Percentiles rank a stretch among this genome's conserved stretches.
Evolutionary conservation across 1,284 basidiomycete species (phyloP).

Genomic region (Sporisorium exsertum): DNA sequence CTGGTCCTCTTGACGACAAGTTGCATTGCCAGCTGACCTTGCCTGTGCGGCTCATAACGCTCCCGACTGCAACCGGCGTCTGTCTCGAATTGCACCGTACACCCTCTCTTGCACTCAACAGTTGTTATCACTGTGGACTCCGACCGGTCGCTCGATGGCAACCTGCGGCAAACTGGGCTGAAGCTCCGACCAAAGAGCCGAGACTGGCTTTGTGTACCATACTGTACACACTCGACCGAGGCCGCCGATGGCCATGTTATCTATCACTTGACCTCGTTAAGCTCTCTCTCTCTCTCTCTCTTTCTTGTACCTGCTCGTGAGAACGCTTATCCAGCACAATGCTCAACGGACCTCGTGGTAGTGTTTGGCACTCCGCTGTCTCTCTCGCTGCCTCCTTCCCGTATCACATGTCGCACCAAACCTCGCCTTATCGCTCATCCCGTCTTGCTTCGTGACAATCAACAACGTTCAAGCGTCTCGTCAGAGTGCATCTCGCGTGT

Average conservation of each 20-base stretch:
- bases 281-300: neutral
- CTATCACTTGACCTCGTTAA: constrained; percentile 31
- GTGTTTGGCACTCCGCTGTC: neutral
- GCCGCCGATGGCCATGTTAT: neutral
- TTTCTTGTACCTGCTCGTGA: neutral
- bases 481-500: constrained; percentile 6
- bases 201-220: neutral
- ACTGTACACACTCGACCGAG: neutral
- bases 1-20: neutral
- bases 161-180: neutral
- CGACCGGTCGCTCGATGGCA: neutral
- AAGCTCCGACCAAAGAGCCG: constrained; percentile 5
- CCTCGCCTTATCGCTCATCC: neutral
- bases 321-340: neutral
- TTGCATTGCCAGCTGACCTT: neutral
- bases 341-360: neutral
- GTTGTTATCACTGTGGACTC: constrained; percentile 1
- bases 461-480: neutral
- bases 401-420: constrained; percentile 4
- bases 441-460: neutral
- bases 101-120: neutral
- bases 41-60: neutral
- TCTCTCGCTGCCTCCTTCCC: neutral
- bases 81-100: neutral
- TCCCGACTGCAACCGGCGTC: neutral